A percentile compares a stretch with the other conserved stretches of the same genome.
These are phyloP conservation scores for Musa beccarii DNA, from an alignment of 176 grass and related monocot genomes.

Conservation along the genomic window DNA sequence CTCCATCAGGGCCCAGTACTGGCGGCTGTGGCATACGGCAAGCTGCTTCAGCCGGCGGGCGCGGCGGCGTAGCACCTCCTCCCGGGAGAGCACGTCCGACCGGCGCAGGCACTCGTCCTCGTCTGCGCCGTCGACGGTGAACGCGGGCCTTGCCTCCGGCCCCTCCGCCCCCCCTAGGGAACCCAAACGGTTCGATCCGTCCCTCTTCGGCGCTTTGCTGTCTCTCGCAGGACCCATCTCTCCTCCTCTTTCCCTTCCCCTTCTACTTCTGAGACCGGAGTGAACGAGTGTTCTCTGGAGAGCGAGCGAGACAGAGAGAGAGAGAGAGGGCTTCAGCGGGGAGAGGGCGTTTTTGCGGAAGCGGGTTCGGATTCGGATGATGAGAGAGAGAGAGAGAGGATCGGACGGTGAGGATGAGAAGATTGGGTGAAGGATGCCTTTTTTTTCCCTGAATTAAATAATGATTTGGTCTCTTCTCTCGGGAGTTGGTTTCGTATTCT, in stretches of 20 bases:
- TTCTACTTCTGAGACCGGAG: not conserved
- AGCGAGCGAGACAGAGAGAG: no score
- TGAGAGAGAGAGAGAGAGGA: no score
- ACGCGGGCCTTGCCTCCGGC: not conserved
- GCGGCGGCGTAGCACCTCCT: constrained; percentile 36
- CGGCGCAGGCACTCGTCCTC: constrained; percentile 26
- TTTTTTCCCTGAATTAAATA: no score
- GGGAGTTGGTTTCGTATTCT: no score
- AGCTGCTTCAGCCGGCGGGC: constrained; percentile 20
- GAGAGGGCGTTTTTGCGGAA: no score
- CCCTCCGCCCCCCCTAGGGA: not conserved
- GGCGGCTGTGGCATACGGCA: constrained; percentile 5
- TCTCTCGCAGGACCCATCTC: not conserved
- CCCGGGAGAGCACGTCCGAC: constrained; percentile 11
- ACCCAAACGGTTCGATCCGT: not conserved
- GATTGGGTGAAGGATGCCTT: no score
- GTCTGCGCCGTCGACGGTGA: not conserved
- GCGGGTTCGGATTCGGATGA: no score
- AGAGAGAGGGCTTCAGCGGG: accelerated
- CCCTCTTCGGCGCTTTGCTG: not conserved
- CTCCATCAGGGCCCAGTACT: constrained; percentile 37
- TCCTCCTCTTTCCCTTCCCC: not conserved
- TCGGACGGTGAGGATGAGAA: no score
- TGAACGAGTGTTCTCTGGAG: no score
- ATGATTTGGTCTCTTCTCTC: no score